Evolutionary conservation across 2,329 filamentous ascomycete species (phyloP), one percentile per base, ranked within the genome.

Genomic region (Curvularia spicifera): DNA sequence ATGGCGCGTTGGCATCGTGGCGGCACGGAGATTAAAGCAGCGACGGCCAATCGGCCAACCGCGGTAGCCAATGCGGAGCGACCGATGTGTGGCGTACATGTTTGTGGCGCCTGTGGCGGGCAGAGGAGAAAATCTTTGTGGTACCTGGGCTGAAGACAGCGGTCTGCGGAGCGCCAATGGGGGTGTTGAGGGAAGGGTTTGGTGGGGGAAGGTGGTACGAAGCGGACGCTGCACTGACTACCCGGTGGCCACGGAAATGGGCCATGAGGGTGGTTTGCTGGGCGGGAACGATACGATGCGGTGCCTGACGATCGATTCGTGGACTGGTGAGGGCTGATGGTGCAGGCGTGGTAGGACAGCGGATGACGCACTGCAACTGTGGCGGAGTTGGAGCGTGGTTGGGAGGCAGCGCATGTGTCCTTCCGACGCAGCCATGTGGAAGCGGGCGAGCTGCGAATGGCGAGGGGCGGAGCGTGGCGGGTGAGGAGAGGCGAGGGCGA

Each of bases 301-400:
- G 59, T 61, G 40, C 59, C 59, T 61, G 59, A 52, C 59, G 56
- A 61, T 61, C 59, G 51, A 59, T 55, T 22, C 10, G 44, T 39
- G 31, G 43, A 22, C n/a, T 53, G 40, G 28, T 35, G 50, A n/a
- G 29, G 39, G 42, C 39, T 26, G 45, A 44, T 37, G 35, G 42
- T 33, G 29, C 22, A 35, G 47, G 35, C 15, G 42, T 40, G 44
- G 58, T 58, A 48, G 51, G 53, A 57, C 46, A 33, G 50, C 47
- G 46, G 44, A 54, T 54, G 55, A 57, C 55, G 29, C 55, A 54
- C 31, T 51, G 55, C 22, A 35, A 29, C 29, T 20, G 55, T 60
- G 58, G 58, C 58, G 57, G 49, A 51, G 55, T 18, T 43, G 22
- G 50, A 48, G 22, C 53, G 18, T 40, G 40, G 48, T 46, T 46